A percentile compares a stretch with the other conserved stretches of the same genome.
These are phyloP conservation scores for Dictyophora rubrovolvata DNA, from an alignment of 768 basidiomycete species.

Conservation along the genomic window DNA sequence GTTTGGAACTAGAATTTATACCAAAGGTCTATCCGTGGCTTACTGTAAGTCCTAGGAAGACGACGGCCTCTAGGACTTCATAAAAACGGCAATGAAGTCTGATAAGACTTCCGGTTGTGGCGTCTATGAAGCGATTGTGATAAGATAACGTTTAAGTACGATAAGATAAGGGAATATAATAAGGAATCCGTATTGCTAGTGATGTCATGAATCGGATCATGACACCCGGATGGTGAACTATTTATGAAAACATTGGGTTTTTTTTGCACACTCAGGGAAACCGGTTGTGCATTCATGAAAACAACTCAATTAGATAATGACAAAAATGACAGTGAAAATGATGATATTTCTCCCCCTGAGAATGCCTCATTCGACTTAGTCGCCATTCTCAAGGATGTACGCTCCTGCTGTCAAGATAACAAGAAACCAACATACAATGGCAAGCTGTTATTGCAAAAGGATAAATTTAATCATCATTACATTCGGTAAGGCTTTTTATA, in stretches of 20 bases:
- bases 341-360: background rate
- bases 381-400: background rate
- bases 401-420: background rate
- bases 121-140: too few species aligned
- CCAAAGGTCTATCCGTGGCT: too few species aligned
- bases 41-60: too few species aligned
- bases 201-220: too few species aligned
- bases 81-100: too few species aligned
- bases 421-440: constrained; percentile 3
- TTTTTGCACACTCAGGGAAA: constrained; percentile 14
- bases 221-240: constrained; percentile 8
- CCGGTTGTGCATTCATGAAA: constrained; percentile 13
- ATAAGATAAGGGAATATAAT: too few species aligned
- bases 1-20: too few species aligned
- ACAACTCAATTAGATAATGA: background rate
- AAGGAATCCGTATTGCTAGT: too few species aligned
- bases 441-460: constrained; percentile 1
- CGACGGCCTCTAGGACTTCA: too few species aligned
- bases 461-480: background rate
- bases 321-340: background rate
- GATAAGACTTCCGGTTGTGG: too few species aligned
- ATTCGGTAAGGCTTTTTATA: constrained; percentile 5
- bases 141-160: too few species aligned
- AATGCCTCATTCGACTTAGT: background rate
- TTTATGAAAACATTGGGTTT: constrained; percentile 17